Base-by-base conservation (phyloP, 2,329 filamentous ascomycete species). In the Ophiostoma novo-ulmi region DNA sequence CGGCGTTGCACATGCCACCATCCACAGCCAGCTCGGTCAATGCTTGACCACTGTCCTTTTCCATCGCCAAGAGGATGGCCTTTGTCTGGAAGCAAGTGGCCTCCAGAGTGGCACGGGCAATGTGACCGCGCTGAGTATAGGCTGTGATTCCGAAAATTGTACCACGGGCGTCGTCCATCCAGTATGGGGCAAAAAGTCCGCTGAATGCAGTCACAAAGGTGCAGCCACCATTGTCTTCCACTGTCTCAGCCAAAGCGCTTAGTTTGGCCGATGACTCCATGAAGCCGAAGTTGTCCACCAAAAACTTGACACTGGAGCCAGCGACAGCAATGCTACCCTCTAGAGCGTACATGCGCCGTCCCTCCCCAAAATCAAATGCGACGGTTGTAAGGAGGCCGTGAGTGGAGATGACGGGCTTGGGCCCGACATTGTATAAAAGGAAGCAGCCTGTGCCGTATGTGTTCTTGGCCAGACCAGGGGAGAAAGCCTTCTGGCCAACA, bases 71-170 rank as follows among this genome's bases (percentile, higher is more conserved):
- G 35, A 97, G 86, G 76, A 97, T 97, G 31, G 93, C 93, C 76
- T 93, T 93, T 35, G 92, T 97, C 80, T 97, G 93, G 83, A 92
- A 96, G 82, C 93, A 97, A 52, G 92, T 94, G 5, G 93, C 93
- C 80, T 97, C 93, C 69, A 97, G 87, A 0, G 93, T 97, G 48
- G 93, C 93, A 72, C 93, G 89, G 64, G 92, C 93, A 75, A 97
- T 92, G 78, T 97, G 93, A 20, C 92, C 92, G 75, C 89, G 89
- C 77, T 93, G 86, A 0, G 93, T 97, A 81, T 94, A 91, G 75
- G 94, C 90, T 0, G 92, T 95, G 74, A 96, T 90, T 63, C 92
- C 92, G 75, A 94, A 94, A 71, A 95, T 88, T 10, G 93, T 97
- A 72, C 93, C 93, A 78, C 93, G 90, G 20, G 93, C 93, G 80